Evolutionary conservation across 176 grass and related monocot genomes (phyloP).

Genomic region (sorghum (Sorghum bicolor)): DNA sequence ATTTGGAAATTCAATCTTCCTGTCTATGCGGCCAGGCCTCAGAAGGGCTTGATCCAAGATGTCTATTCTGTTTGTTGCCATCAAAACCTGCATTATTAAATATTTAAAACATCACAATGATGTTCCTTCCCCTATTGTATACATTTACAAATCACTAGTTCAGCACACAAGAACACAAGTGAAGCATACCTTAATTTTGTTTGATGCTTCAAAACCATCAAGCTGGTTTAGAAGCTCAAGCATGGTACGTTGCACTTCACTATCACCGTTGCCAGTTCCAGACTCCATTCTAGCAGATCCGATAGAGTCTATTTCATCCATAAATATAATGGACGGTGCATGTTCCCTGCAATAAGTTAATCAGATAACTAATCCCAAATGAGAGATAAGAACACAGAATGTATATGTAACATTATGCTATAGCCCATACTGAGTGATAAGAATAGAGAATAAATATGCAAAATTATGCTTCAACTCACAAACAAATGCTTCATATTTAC

Average conservation of each 20-base stretch:
- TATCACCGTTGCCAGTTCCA: conserved; percentile 91
- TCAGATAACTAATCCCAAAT: conserved; percentile 23
- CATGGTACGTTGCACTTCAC: conserved; percentile 98
- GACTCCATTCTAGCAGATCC: conserved; percentile 97
- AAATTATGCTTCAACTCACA: conserved; percentile 5
- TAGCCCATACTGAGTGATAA: background rate
- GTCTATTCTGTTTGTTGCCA: conserved; percentile 99
- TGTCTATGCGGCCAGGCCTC: conserved; percentile 96
- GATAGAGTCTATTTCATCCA: conserved; percentile 99
- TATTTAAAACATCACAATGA: conserved; percentile 18
- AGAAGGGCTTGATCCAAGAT: conserved; percentile 97
- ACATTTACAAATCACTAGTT: background rate
- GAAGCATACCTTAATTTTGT: conserved; percentile 84
- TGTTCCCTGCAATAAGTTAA: conserved; percentile 66
- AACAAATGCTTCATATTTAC: background rate
- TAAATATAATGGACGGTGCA: conserved; percentile 97
- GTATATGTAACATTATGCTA: background rate
- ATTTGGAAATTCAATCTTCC: conserved; percentile 99
- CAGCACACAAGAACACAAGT: background rate
- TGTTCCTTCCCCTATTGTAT: too few relatives aligned
- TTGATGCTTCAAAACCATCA: conserved; percentile 99
- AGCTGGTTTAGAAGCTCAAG: conserved; percentile 99
- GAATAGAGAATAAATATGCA: background rate
- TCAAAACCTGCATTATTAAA: conserved; percentile 71
- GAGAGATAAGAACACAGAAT: background rate